These are phyloP conservation scores for Schwanniomyces polymorphus DNA, from an alignment of 805 yeast genomes.

Conservation along the genomic window DNA sequence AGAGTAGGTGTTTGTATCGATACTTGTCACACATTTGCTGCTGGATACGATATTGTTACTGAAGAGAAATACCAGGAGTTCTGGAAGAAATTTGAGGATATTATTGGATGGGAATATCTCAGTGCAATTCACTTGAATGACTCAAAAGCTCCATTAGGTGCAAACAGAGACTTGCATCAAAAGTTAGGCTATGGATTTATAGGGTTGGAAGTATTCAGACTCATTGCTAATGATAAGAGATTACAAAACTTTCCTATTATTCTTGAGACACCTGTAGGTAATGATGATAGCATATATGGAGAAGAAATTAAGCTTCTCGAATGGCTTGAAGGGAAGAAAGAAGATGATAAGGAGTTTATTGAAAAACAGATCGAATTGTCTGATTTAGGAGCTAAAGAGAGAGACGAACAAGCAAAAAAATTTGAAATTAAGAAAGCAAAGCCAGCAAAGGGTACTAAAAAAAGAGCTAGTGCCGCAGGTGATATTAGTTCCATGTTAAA, in stretches of 20 bases:
- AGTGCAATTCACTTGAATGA: conserved; percentile 88
- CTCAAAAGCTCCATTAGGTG: conserved; percentile 89
- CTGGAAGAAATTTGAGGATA: conserved; percentile 73
- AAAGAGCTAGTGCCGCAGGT: conserved; percentile 1
- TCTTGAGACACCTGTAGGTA: conserved; percentile 80
- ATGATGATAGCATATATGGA: conserved; percentile 68
- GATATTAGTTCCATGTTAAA: conserved; percentile 8
- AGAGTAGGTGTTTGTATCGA: conserved; percentile 96
- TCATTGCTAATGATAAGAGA: conserved; percentile 66
- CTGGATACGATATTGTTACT: conserved; percentile 85
- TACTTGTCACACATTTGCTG: conserved; percentile 95
- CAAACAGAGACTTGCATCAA: conserved; percentile 90
- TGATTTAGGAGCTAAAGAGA: conserved; percentile 62
- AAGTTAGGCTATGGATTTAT: conserved; percentile 85
- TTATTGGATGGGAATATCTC: conserved; percentile 73
- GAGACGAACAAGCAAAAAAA: conserved; percentile 68
- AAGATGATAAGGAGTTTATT: conserved; percentile 55
- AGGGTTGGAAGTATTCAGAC: conserved; percentile 81
- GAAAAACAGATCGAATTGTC: conserved; percentile 51
- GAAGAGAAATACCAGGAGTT: conserved; percentile 59
- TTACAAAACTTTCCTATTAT: conserved; percentile 73
- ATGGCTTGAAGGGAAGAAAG: conserved; percentile 65
- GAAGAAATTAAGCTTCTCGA: conserved; percentile 81
- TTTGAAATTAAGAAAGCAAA: conserved; percentile 53
- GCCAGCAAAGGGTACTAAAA: conserved; percentile 15